Percentiles rank a stretch among this genome's conserved stretches.
Evolutionary conservation across 768 basidiomycete species (phyloP).

Genomic region (Mycena kentingensis): DNA sequence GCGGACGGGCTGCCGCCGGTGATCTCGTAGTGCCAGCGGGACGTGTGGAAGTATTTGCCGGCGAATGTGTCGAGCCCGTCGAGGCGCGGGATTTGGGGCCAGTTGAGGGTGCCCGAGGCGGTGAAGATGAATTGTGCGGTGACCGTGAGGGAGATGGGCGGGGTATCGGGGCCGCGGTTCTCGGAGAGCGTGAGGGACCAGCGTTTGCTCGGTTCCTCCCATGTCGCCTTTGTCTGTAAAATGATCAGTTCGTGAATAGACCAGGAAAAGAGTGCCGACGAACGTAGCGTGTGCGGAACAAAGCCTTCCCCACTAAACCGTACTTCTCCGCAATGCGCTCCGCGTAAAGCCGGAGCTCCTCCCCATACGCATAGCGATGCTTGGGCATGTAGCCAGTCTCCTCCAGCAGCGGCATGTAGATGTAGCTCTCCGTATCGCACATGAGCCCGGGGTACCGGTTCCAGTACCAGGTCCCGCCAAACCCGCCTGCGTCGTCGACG

Average conservation of each 20-base stretch:
- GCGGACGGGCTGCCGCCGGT: constrained; percentile 3
- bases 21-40: constrained; percentile 20
- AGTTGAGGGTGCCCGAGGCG: constrained; percentile 1
- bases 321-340: constrained; percentile 20
- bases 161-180: constrained; percentile 2
- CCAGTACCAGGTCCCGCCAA: constrained; percentile 26
- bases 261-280: too few relatives aligned
- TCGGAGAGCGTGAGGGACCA: constrained; percentile 5
- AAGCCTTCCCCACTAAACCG: constrained; percentile 13
- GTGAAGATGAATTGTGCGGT: constrained; percentile 4
- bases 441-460: constrained; percentile 25
- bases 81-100: constrained; percentile 15
- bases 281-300: constrained; percentile 13
- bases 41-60: constrained; percentile 17
- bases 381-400: constrained; percentile 23
- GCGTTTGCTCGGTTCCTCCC: constrained; percentile 5
- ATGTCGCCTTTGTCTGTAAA: neutral
- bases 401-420: constrained; percentile 25
- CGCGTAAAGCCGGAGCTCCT: constrained; percentile 18
- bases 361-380: constrained; percentile 20
- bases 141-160: neutral
- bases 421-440: constrained; percentile 25
- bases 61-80: constrained; percentile 7
- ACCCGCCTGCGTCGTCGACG: constrained; percentile 19
- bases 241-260: too few relatives aligned